Base-by-base conservation (phyloP, 1,139 yeast species). In the Blastobotrys arbuscula region DNA sequence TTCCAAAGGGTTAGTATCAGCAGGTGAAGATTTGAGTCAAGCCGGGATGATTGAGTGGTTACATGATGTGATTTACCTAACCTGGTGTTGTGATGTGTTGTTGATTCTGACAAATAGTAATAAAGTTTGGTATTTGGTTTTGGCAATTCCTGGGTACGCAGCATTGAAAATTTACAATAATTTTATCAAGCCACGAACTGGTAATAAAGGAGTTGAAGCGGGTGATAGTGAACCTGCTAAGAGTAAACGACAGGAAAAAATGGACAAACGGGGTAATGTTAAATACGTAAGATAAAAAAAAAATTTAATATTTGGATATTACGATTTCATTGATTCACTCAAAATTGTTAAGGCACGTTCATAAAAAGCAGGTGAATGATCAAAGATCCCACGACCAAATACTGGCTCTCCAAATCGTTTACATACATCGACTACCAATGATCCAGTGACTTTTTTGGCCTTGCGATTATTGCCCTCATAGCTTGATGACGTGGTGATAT, bases 1-100 rank as follows among this genome's bases (percentile, higher is more conserved):
- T 35, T 60, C 56, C 61, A 69, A 59, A 45, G 75, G 70, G 39
- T 68, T 85, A 47, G 61, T 76, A 1, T 69, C 66, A 20, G 64
- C 84, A 2, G 95, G 95, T 1, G 80, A 77, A 41, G 90, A 87
- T 60, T 71, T 86, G 52, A 65, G 67, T 42, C 86, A 81, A 52
- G 65, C 69, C 2, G 96, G 95, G 0, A 69, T 87, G 40, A 82
- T 82, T 19, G 95, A 87, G 64, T 85, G 84, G 69, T 68, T 85
- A 68, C 83, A 83, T 61, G 96, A 87, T 62, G 67, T 85, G 20
- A 72, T 87, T 49, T 86, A 86, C 61, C 66, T 84, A 47, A 85
- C 95, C 1, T 75, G 86, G 75, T 59, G 76, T 15, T 71, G 82
- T 54, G 81, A 81, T 56, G 49, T 82, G 0, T 66, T 84, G 46